Conservation (phyloP, 139 green algal genomes). For the Trebouxia sp. region DNA sequence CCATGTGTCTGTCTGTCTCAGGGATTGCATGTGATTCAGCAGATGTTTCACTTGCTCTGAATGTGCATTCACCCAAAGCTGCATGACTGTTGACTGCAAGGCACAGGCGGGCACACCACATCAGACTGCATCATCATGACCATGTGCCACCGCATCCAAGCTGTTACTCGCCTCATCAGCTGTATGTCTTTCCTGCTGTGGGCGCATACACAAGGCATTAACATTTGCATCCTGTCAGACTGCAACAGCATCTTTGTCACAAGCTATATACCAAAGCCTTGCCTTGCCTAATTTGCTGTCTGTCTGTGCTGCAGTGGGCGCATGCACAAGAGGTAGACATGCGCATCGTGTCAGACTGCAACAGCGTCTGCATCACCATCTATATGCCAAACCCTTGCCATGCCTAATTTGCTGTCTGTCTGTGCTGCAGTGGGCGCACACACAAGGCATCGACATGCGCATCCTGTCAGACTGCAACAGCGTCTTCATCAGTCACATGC, state of each 20-base stretch:
- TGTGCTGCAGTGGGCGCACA: constrained; percentile 38
- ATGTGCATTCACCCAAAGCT: too few species aligned
- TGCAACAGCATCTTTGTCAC: neutral
- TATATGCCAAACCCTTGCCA: too few species aligned
- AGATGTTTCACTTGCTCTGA: neutral
- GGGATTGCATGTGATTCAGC: neutral
- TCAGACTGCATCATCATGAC: neutral
- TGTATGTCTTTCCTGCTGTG: neutral
- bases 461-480: constrained; percentile 79
- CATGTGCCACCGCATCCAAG: neutral
- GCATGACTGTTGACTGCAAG: too few species aligned
- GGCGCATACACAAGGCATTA: too few species aligned
- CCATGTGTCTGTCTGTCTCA: neutral
- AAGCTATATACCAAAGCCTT: too few species aligned
- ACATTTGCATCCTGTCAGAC: too few species aligned
- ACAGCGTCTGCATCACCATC: neutral
- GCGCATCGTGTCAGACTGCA: too few species aligned
- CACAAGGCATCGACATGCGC: constrained; percentile 44
- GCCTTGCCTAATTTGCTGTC: neutral
- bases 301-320: constrained; percentile 20
- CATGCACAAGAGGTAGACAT: too few species aligned
- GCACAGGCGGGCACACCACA: too few species aligned
- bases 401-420: neutral
- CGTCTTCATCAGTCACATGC: constrained; percentile 76
- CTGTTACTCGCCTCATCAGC: neutral